These are phyloP conservation scores for Pythium guiyangense DNA, from an alignment of 352 stramenopile genomes.

Conservation along the genomic window DNA sequence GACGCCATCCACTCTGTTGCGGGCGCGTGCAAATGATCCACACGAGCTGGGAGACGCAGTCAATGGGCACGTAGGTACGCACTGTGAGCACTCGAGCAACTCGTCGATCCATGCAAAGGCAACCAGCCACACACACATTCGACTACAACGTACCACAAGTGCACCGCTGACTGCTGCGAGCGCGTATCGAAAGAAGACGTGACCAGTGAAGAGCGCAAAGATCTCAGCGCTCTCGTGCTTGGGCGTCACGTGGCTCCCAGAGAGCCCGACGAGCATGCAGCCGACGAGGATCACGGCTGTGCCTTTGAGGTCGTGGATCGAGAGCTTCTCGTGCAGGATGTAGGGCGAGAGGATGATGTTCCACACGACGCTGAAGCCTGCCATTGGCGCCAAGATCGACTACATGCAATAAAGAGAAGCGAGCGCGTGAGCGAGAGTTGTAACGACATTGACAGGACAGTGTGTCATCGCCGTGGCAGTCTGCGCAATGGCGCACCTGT, in stretches of 20 bases:
- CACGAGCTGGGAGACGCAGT: constrained; percentile 36
- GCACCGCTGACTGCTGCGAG: constrained; percentile 34
- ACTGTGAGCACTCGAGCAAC: not conserved
- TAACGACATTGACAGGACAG: not conserved
- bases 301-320: constrained; percentile 63
- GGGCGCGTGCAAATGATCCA: constrained; percentile 69
- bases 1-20: constrained; percentile 60
- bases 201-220: constrained; percentile 68
- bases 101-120: not conserved
- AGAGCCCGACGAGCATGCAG: constrained; percentile 73
- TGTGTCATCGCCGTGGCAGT: not conserved
- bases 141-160: constrained; percentile 31
- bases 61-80: not conserved
- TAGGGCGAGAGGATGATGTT: constrained; percentile 84
- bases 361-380: constrained; percentile 85
- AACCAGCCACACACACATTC: not conserved
- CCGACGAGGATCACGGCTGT: constrained; percentile 73
- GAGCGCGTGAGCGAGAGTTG: not conserved
- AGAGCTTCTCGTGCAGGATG: constrained; percentile 76
- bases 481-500: constrained; percentile 33
- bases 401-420: constrained; percentile 15
- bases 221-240: constrained; percentile 74
- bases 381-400: constrained; percentile 84
- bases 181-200: constrained; percentile 70
- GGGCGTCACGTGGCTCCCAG: constrained; percentile 74